Base-by-base conservation (phyloP, 768 basidiomycete genomes). In the Auriculariales sp. region DNA sequence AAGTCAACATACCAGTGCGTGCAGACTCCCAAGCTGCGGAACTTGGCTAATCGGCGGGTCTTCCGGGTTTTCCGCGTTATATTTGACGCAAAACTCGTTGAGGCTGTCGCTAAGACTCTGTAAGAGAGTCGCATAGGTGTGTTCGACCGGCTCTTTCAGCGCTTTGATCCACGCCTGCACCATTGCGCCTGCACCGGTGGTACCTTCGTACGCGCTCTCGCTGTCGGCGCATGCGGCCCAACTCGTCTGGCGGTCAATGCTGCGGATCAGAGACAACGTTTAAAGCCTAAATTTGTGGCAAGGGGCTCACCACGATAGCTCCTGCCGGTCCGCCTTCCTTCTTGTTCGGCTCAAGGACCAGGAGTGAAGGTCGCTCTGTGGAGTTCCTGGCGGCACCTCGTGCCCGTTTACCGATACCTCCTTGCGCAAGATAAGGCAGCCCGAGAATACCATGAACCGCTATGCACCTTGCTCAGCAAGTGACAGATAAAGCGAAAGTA, bases 201-300 rank as follows among this genome's bases (percentile, higher is more conserved):
- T 25, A 35, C 46, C 44, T 25, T 55, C 55, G 34, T 51, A 50
- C 9, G 55, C 55, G 11, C 47, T 42, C 36, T 59, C 57, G n/a
- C 49, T 49, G 32, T 59, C 59, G 45, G 49, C 32, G 32, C 59
- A 59, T 9, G 59, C 59, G 0, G 57, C 52, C 59, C 55, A 59
- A 6, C 57, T 54, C 0, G 55, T 58, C 59, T 59, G 25, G 4
- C 22, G 7, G 39, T 9, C 19, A 36, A 5, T 36, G 35, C n/a
- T 15, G 17, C 10, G 6, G 19, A 44, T 25, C 5, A 44, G 22
- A 24, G 17, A 39, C 36, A 14, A n/a, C n/a, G n/a, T n/a, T n/a
- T n/a, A n/a, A n/a, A n/a, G n/a, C n/a, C n/a, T n/a, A n/a, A n/a
- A n/a, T n/a, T 24, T 11, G 27, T 6, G 22, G 27, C 7, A 36